Evolutionary conservation across 345 rosid species (phyloP).

Genomic region (Eucalyptus guilfoylei): DNA sequence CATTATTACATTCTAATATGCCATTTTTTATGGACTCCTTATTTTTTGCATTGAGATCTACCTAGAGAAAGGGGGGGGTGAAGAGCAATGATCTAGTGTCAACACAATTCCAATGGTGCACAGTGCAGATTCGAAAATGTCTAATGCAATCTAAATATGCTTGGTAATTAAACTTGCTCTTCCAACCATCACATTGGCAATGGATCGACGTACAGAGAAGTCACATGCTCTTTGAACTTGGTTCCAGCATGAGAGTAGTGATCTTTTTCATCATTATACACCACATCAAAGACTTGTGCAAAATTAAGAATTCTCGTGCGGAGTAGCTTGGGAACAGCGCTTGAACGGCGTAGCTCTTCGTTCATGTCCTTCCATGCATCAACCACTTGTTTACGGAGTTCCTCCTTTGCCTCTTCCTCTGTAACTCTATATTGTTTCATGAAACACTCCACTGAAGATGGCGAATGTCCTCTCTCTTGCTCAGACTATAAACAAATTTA

Average conservation of each 20-base stretch:
- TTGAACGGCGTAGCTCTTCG: neutral
- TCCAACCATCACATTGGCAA: neutral
- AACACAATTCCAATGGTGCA: neutral
- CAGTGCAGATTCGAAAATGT: neutral
- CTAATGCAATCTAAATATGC: neutral
- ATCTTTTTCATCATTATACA: slow-evolving; percentile 9
- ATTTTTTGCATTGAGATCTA: neutral
- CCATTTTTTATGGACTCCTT: neutral
- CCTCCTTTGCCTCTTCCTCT: neutral
- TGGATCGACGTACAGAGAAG: neutral
- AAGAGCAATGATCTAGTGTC: neutral
- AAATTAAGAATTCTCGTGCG: slow-evolving; percentile 1
- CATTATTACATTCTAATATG: neutral
- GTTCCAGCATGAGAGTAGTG: neutral
- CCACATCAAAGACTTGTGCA: slow-evolving; percentile 1
- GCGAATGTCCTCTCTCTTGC: neutral
- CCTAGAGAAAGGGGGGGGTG: neutral
- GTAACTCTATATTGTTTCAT: neutral
- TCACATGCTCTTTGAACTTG: neutral
- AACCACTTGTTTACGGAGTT: neutral
- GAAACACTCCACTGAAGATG: neutral
- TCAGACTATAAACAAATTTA: neutral
- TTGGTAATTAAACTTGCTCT: neutral
- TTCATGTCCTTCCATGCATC: slow-evolving; percentile 14
- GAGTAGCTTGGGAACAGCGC: neutral